Evolutionary conservation across 164 flowering plant genomes (phyloP), one percentile per base, ranked within the genome.

Genomic region (Nymphaea thermarum): DNA sequence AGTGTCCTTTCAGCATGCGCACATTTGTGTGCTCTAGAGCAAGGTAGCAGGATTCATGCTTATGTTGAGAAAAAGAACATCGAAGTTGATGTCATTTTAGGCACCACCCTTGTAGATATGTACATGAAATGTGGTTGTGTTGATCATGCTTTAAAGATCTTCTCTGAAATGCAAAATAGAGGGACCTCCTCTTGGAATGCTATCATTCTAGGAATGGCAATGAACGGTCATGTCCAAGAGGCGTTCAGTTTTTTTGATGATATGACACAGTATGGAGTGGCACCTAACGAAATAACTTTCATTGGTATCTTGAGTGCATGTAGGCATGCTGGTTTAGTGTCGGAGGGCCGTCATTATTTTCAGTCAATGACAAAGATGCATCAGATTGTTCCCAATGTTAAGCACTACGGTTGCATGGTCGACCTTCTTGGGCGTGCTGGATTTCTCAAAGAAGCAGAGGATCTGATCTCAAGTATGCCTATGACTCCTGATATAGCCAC

Each of bases 321-420:
- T 71, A 72, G 82, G 51, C 85, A 82, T 64, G 73, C 67, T 71
- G 85, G 85, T 36, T 66, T 82, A 51, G 82, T 82, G 3, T 71
- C 74, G 4, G 77, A 82, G 43, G 85, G 83, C 5, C 72, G 78
- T 5, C 57, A 5, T n/a, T 72, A 77, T 65, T 82, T 82, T 63
- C 63, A 76, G 11, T 70, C 83, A 5, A 80, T 82, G 83, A 57
- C 55, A 43, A 63, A 65, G n/a, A 66, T 41, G 47, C 67, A 77
- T 71, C 68, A 75, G 18, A 72, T 82, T 63, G 71, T 69, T 66
- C 85, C 83, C 7, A 79, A 75, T 65, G 71, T 80, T n/a, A 79
- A 79, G 68, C 85, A 82, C 43, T 82, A 82, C 36, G 83, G 85
- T 10, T 82, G 85, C 78, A 80, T 82, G 80, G 85, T 82, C 47